Base-by-base conservation (phyloP, 1,284 basidiomycete genomes). In the Farysia itapuensis region DNA sequence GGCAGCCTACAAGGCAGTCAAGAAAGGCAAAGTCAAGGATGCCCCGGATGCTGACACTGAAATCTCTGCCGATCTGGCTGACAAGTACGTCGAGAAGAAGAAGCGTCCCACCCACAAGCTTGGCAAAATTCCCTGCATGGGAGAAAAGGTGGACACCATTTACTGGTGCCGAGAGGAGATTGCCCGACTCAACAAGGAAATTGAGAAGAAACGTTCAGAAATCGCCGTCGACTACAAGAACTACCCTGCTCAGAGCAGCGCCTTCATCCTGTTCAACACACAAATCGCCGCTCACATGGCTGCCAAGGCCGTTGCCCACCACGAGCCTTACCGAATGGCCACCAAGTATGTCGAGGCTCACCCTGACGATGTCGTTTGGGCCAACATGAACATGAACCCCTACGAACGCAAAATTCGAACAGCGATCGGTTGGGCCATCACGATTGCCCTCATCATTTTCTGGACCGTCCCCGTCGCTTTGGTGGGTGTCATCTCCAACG, bases 201-300 rank as follows among this genome's bases (percentile, higher is more conserved):
- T 86, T 41, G 77, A 79, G 4, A 35, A 78, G n/a, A 73, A 74
- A 35, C 84, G 91, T 24, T 78, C 81, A 23, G 84, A 89, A 69
- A 85, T 91, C 39, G 77, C 79, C 16, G 74, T 79, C 28, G 77
- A 80, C 45, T 77, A 83, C 29, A 78, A 78, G 28, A 79, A 82
- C 54, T 84, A 82, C 72, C 79, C 79, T 4, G 86, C 87, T 1
- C 72, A 80, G 57, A 73, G 70, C 54, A 73, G 74, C n/a, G 78
- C 74, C 14, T 98, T 98, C 77, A 83, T 98, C 52, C 86, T 90
- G 22, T 98, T 97, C 82, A 86, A 93, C 77, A 83, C 85, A 65
- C 94, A 97, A 79, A 88, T 95, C 61, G 89, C 89, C 31, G 66
- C 72, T 6, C 58, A 72, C 53, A 50, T 67, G 40, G 70, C 67